phyloP scores from a whole-genome alignment of 306 rosid species.

The Myrica gale region DNA sequence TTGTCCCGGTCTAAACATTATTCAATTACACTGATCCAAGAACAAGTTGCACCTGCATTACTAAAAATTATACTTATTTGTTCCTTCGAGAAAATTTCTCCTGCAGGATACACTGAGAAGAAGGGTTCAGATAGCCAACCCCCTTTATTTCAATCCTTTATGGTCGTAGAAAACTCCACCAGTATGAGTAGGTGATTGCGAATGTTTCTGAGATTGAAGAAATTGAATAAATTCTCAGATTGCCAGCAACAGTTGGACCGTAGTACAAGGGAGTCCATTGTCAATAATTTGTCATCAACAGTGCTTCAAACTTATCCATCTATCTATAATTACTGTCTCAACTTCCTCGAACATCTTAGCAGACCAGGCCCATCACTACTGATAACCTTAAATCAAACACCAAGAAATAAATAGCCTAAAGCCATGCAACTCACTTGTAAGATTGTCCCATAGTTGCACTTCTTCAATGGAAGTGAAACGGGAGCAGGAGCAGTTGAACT shows the following conservation, averaged over 20 bases:
- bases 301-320: not conserved
- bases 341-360: not conserved
- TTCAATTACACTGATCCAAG: not conserved
- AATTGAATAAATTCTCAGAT: not conserved
- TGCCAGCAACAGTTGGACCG: not conserved
- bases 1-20: not conserved
- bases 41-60: not conserved
- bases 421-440: constrained; percentile 43
- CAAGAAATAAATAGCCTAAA: not conserved
- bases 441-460: constrained; percentile 49
- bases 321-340: not conserved
- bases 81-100: not conserved
- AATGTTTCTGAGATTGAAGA: not conserved
- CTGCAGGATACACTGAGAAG: not conserved
- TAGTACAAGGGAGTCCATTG: not conserved
- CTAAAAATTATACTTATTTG: not conserved
- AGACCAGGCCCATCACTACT: not conserved
- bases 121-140: not conserved
- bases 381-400: not conserved
- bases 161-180: too few relatives aligned
- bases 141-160: not conserved
- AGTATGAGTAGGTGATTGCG: not conserved
- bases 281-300: not conserved
- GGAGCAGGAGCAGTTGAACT: constrained; percentile 46
- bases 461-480: constrained; percentile 46